Evolutionary conservation across 1,139 yeast species (phyloP), one percentile per base, ranked within the genome.

Genomic region (Sugiyamaella xylanicola): DNA sequence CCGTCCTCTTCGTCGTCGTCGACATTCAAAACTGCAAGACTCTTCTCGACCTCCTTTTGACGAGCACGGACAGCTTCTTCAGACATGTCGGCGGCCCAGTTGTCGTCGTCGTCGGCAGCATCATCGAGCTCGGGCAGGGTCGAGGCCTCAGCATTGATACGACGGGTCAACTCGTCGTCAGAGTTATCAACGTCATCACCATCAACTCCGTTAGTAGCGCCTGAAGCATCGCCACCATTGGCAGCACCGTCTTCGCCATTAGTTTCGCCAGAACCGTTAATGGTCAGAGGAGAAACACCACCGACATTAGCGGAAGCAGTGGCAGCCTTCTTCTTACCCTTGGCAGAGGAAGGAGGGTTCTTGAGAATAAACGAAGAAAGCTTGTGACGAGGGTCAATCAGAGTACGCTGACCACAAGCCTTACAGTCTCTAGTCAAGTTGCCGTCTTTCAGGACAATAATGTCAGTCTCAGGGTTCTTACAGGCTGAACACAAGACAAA

Each of bases 31-130:
- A 66, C 68, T n/a, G 71, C 73, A 61, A 75, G 65, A 37, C 70
- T 69, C 46, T 83, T 86, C 73, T 91, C 96, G 62, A 92, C 79
- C 70, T 87, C 95, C 68, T 84, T 79, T 56, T 96, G 97, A 75
- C 99, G 88, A 44, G 89, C 91, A 69, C 88, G 87, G 65, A 95
- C 90, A 54, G 99, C 99, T 74, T 91, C 99, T 71, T 88, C 96
- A 53, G 97, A 88, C 84, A 93, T 88, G 72, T 93, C 99, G 53
- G 92, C 97, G 19, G 98, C 91, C 99, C 99, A 93, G 63, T 90
- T 96, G 65, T 89, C 97, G 69, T 91, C 97, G 61, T 84, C 83
- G 56, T 87, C 83, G 60, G 79, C 78, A 35, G 75, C 71, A 44
- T 68, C 72, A 15, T 54, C 55, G 9, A 46, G 32, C 25, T 37